phyloP scores from a whole-genome alignment of 305 asterid genomes.

The Solanum chacoense region DNA sequence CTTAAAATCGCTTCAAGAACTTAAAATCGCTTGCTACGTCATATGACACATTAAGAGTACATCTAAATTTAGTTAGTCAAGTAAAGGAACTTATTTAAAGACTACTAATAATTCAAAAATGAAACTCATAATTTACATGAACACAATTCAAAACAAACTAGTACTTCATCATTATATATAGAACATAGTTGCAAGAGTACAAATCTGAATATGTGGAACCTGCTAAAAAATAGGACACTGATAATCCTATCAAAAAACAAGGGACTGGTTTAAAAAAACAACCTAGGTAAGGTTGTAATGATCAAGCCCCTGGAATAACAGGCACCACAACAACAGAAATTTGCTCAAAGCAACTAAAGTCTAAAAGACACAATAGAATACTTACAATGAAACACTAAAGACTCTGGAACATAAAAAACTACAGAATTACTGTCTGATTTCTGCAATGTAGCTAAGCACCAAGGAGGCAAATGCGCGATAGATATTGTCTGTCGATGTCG shows the following conservation, averaged over 20 bases:
- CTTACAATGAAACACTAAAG: neutral
- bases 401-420: neutral
- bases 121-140: neutral
- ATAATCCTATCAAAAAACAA: conserved; percentile 27
- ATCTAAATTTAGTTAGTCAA: neutral
- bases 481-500: neutral
- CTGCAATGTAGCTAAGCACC: neutral
- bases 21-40: accelerated
- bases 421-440: neutral
- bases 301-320: conserved; percentile 24
- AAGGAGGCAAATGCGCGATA: neutral
- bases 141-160: neutral
- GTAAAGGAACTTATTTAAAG: accelerated
- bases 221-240: conserved; percentile 23
- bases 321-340: conserved; percentile 11
- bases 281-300: conserved; percentile 30
- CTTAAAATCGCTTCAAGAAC: neutral
- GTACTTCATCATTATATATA: neutral
- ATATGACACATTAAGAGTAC: neutral
- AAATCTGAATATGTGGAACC: conserved; percentile 20
- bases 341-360: conserved; percentile 9
- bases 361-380: neutral
- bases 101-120: accelerated
- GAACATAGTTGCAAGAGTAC: conserved; percentile 22
- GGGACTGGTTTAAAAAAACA: conserved; percentile 27